A percentile compares a stretch with the other conserved stretches of the same genome.
These are phyloP conservation scores for Irpex rosettiformis DNA, from an alignment of 1,284 basidiomycete species.

Conservation along the genomic window DNA sequence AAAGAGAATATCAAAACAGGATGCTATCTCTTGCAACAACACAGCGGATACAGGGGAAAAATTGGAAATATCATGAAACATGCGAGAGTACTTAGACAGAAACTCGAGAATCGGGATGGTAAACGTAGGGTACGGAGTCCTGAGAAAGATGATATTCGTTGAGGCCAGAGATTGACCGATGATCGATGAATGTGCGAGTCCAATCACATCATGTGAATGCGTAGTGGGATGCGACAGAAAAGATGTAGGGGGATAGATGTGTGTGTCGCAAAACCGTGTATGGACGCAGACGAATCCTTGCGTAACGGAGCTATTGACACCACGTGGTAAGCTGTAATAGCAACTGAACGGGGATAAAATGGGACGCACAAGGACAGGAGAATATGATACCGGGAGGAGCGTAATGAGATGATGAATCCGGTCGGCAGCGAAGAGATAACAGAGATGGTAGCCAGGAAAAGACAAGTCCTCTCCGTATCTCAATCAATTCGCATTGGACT, in stretches of 20 bases:
- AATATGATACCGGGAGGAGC: neutral
- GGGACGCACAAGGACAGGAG: neutral
- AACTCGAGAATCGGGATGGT: too few species aligned
- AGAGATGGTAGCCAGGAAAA: neutral
- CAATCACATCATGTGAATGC: neutral
- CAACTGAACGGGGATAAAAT: neutral
- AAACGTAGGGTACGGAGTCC: too few species aligned
- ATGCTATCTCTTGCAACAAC: neutral
- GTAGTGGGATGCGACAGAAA: neutral
- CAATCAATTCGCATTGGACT: conserved; percentile 30
- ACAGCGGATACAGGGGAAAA: neutral
- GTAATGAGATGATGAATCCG: neutral
- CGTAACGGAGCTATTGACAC: neutral
- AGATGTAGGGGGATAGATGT: neutral
- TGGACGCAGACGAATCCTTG: neutral
- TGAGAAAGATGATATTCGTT: too few species aligned
- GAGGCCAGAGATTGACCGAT: too few species aligned
- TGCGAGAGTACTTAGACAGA: too few species aligned
- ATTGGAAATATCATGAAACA: neutral
- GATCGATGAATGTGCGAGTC: too few species aligned
- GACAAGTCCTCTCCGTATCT: neutral
- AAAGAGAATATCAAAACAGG: neutral
- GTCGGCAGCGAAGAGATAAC: neutral
- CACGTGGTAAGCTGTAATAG: neutral
- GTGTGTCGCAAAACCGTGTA: neutral